phyloP scores from a whole-genome alignment of 2,329 filamentous ascomycete species.

The Fusarium pininemorale region DNA sequence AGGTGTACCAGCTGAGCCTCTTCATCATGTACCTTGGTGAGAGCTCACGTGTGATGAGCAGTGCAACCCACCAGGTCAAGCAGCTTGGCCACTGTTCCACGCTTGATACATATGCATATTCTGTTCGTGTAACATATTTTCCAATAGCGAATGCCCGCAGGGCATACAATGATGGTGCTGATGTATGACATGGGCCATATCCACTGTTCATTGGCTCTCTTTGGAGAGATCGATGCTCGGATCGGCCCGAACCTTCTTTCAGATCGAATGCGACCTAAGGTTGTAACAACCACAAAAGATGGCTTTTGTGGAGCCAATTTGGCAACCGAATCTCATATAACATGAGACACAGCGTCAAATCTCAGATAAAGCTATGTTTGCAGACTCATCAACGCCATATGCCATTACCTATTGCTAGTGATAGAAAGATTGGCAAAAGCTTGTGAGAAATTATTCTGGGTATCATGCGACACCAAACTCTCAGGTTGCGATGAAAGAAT shows the following conservation, averaged over 20 bases:
- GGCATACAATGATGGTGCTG: not conserved
- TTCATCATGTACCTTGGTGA: too few relatives aligned
- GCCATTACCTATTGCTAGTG: not conserved
- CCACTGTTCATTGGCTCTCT: not conserved
- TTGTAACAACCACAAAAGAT: not conserved
- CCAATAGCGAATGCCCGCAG: not conserved
- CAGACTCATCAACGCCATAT: too few relatives aligned
- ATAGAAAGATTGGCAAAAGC: not conserved
- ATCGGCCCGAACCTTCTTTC: not conserved
- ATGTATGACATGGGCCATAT: not conserved
- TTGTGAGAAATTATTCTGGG: accelerated
- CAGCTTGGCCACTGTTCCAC: too few relatives aligned
- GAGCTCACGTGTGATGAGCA: not conserved
- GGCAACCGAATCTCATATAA: not conserved
- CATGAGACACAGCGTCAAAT: not conserved
- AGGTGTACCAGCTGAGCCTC: too few relatives aligned
- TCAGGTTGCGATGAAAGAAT: not conserved
- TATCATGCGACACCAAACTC: accelerated
- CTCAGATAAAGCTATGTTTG: not conserved
- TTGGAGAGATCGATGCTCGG: not conserved
- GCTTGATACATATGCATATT: not conserved
- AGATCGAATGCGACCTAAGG: not conserved
- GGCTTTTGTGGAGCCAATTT: not conserved
- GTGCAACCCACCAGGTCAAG: not conserved
- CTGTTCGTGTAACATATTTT: not conserved